A percentile compares a stretch with the other conserved stretches of the same genome.
Evolutionary conservation across 441 rosid genomes (phyloP).

Genomic region (Populus tomentosa): DNA sequence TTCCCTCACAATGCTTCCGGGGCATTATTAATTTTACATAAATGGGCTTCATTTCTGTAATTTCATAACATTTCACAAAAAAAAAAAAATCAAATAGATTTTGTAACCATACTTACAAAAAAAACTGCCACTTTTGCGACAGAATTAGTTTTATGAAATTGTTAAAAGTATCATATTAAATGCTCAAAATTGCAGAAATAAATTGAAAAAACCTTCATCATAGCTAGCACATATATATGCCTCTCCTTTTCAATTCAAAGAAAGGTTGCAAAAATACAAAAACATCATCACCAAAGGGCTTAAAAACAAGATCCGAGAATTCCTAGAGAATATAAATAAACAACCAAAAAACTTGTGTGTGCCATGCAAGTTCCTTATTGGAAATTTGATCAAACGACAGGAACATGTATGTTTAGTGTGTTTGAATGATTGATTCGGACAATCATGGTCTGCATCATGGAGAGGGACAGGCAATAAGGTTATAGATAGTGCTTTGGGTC

Average conservation of each 20-base stretch:
- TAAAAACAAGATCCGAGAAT: slow-evolving; percentile 3
- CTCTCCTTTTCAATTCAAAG: neutral
- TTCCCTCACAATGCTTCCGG: neutral
- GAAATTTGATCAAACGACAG: slow-evolving; percentile 4
- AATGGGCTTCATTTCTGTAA: too few species aligned
- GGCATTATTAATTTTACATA: too few species aligned
- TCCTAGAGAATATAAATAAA: neutral
- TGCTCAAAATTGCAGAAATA: too few species aligned
- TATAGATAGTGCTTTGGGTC: slow-evolving; percentile 6
- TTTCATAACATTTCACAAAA: too few species aligned
- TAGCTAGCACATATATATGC: neutral
- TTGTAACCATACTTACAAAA: too few species aligned
- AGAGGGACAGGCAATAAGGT: neutral
- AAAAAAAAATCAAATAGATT: too few species aligned
- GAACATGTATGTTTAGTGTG: neutral
- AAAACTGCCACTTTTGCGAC: too few species aligned
- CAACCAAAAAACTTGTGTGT: neutral
- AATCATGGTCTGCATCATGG: slow-evolving; percentile 2
- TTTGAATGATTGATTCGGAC: slow-evolving; percentile 25
- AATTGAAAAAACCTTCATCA: neutral
- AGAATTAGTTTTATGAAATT: too few species aligned
- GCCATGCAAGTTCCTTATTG: neutral
- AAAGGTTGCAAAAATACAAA: neutral
- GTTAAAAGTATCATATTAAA: too few species aligned
- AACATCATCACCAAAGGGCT: neutral